These are phyloP conservation scores for Clausena lansium DNA, from an alignment of 345 rosid species.

Conservation along the genomic window DNA sequence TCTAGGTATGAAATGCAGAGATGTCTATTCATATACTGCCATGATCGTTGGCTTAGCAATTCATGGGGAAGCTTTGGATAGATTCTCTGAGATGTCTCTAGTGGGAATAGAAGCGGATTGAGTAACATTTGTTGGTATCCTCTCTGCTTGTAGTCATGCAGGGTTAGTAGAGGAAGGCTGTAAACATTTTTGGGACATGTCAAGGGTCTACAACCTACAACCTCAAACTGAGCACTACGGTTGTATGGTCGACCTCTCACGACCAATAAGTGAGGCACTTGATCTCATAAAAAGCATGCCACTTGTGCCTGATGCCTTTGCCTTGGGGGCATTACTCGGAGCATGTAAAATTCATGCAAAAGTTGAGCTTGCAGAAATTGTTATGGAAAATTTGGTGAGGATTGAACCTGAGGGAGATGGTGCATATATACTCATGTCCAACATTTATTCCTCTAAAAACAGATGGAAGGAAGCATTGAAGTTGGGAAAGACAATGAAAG, in stretches of 20 bases:
- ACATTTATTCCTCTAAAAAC: conserved; percentile 45
- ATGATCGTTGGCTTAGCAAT: conserved; percentile 50
- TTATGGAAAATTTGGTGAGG: too few relatives aligned
- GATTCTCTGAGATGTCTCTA: conserved; percentile 45
- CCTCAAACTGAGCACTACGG: conserved; percentile 56
- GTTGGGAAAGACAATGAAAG: conserved; percentile 49
- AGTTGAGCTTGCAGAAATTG: too few relatives aligned
- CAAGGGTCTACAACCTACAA: conserved; percentile 36
- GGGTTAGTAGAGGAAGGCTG: conserved; percentile 47
- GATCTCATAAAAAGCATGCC: conserved; percentile 48
- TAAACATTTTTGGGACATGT: conserved; percentile 46
- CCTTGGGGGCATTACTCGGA: conserved; percentile 56
- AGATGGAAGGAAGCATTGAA: conserved; percentile 51
- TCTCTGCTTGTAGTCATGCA: conserved; percentile 53
- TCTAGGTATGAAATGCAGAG: conserved; percentile 32
- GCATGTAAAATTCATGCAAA: conserved; percentile 45
- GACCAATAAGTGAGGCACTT: conserved; percentile 36
- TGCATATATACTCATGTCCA: conserved; percentile 50
- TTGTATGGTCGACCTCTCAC: conserved; percentile 62
- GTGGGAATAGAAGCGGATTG: conserved; percentile 39
- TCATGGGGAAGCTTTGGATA: conserved; percentile 48
- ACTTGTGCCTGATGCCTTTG: conserved; percentile 42
- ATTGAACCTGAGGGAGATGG: conserved; percentile 43
- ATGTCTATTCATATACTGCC: conserved; percentile 53
- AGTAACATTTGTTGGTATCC: conserved; percentile 54